A percentile compares a stretch with the other conserved stretches of the same genome.
phyloP scores from a whole-genome alignment of 2,329 filamentous ascomycete species.

The Lizonia empirigonia region DNA sequence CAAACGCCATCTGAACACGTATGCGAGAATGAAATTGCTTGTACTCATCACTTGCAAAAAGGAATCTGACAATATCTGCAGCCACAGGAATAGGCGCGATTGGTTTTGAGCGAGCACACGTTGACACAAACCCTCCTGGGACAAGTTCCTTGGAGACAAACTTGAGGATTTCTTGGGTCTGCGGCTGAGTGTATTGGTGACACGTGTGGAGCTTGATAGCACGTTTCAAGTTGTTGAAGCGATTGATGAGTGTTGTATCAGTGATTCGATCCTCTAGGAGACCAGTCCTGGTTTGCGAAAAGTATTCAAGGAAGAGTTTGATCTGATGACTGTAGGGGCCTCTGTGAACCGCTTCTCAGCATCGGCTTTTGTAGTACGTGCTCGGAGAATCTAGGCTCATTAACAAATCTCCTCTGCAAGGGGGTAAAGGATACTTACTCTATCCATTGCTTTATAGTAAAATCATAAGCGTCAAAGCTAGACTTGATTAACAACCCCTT shows the following conservation, averaged over 20 bases:
- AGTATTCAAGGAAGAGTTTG: slow-evolving; percentile 8
- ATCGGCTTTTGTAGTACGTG: background rate
- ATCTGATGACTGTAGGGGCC: background rate
- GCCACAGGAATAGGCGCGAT: slow-evolving; percentile 7
- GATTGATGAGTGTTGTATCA: slow-evolving; percentile 9
- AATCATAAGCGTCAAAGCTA: too few species aligned
- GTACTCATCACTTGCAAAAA: slow-evolving; percentile 18
- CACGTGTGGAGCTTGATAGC: slow-evolving; percentile 14
- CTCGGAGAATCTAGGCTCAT: too few species aligned
- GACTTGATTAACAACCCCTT: too few species aligned
- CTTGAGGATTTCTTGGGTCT: slow-evolving; percentile 5
- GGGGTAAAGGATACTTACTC: too few species aligned
- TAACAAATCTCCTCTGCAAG: too few species aligned
- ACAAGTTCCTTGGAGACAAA: slow-evolving; percentile 1
- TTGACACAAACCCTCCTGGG: background rate
- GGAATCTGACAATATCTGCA: slow-evolving; percentile 11
- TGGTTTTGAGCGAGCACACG: slow-evolving; percentile 3
- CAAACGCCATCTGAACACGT: slow-evolving; percentile 11
- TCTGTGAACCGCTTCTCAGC: background rate
- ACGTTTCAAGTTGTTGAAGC: slow-evolving; percentile 12
- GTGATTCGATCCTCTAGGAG: slow-evolving; percentile 16
- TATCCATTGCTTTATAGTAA: too few species aligned
- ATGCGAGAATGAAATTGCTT: slow-evolving; percentile 1
- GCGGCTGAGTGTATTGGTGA: slow-evolving; percentile 4
- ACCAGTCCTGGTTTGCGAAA: slow-evolving; percentile 9